These are phyloP conservation scores for Ganoderma resinaceum DNA, from an alignment of 1,284 basidiomycete genomes.

Conservation along the genomic window DNA sequence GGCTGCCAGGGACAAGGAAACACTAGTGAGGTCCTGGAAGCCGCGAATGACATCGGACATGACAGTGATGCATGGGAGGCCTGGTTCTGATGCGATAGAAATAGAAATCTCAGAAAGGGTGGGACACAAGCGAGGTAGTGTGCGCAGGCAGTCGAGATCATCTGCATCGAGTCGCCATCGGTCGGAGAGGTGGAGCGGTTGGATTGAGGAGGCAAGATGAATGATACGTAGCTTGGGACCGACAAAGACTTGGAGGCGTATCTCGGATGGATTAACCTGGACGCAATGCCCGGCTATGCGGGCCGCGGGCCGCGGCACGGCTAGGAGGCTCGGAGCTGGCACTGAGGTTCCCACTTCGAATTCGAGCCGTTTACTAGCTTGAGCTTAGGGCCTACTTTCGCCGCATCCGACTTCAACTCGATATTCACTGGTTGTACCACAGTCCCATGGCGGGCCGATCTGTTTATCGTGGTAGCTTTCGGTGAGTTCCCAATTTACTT, in stretches of 20 bases:
- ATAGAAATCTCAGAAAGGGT: not conserved
- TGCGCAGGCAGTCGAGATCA: not conserved
- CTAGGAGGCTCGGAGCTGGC: no score
- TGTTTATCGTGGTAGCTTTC: no score
- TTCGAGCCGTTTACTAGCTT: no score
- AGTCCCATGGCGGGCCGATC: no score
- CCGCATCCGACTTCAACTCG: no score
- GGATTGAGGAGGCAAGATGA: not conserved
- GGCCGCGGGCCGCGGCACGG: no score
- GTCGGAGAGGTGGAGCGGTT: not conserved
- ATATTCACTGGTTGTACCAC: no score
- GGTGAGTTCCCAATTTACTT: no score
- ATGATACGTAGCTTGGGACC: not conserved
- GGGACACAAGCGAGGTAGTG: not conserved
- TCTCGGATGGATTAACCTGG: not conserved
- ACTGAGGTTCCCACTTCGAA: no score
- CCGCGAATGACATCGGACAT: not conserved
- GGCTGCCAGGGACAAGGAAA: not conserved
- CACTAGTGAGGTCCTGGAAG: not conserved
- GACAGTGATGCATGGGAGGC: not conserved
- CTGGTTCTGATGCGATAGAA: not conserved
- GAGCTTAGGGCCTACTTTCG: no score
- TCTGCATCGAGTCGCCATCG: not conserved
- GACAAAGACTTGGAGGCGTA: not conserved
- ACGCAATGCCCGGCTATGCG: no score